phyloP scores from a whole-genome alignment of 2,329 filamentous ascomycete species.

The Sordariomycetes sp. region DNA sequence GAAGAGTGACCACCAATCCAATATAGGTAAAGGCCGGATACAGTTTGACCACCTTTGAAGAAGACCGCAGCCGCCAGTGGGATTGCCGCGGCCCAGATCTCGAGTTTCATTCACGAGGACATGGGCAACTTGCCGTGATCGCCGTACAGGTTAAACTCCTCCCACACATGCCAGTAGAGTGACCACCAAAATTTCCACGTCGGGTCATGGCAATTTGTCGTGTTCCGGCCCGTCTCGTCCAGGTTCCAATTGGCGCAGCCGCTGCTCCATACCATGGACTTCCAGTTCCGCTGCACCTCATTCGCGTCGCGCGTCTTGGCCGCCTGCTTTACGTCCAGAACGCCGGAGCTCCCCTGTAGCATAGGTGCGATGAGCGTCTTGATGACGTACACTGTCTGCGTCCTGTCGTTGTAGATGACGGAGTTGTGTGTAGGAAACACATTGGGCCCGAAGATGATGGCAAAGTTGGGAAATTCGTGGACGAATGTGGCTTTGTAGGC shows the following conservation, averaged over 20 bases:
- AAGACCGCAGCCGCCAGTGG: neutral
- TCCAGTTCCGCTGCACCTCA: constrained; percentile 16
- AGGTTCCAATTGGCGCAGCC: constrained; percentile 23
- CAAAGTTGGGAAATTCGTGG: constrained; percentile 52
- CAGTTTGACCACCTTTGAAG: neutral
- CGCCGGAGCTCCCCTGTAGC: constrained; percentile 16
- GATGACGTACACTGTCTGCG: constrained; percentile 44
- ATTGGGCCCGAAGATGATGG: constrained; percentile 49
- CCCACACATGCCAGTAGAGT: constrained; percentile 19
- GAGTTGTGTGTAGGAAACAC: constrained; percentile 47
- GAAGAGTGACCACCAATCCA: neutral
- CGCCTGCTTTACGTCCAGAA: constrained; percentile 16
- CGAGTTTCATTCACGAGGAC: neutral
- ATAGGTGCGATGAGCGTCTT: constrained; percentile 37
- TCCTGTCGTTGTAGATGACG: constrained; percentile 46
- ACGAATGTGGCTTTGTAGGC: constrained; percentile 47
- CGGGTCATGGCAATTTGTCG: constrained; percentile 19
- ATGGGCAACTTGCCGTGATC: neutral
- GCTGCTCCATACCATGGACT: constrained; percentile 19
- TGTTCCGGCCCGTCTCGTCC: constrained; percentile 15
- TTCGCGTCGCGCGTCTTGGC: constrained; percentile 20
- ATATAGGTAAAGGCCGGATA: neutral
- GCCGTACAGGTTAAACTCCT: constrained; percentile 10
- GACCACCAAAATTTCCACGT: constrained; percentile 21
- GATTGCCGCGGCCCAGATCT: neutral